phyloP scores from a whole-genome alignment of 495 filamentous ascomycete species.

The Platismatia glauca region DNA sequence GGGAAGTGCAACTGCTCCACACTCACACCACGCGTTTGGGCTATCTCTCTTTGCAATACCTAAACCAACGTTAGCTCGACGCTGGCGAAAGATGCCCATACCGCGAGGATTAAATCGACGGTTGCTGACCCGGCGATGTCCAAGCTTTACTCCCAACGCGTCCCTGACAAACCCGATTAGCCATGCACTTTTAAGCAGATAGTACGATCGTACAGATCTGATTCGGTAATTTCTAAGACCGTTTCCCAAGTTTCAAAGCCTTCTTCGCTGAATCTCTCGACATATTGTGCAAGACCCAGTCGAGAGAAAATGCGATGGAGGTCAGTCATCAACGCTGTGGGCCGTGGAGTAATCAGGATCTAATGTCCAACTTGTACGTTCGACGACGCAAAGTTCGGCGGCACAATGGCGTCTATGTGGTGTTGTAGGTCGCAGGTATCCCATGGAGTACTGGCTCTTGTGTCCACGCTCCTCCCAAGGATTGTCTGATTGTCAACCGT shows the following conservation, averaged over 20 bases:
- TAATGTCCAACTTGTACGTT: slow-evolving; percentile 14
- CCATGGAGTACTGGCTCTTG: slow-evolving; percentile 1
- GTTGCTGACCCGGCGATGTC: slow-evolving; percentile 55
- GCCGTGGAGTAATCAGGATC: not conserved
- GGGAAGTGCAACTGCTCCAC: slow-evolving; percentile 29
- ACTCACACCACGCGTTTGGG: slow-evolving; percentile 46
- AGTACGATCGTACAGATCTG: slow-evolving; percentile 50
- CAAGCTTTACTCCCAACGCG: slow-evolving; percentile 62
- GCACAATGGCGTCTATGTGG: not conserved
- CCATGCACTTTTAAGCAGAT: not conserved
- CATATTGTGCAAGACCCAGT: slow-evolving; percentile 66
- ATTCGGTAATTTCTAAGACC: slow-evolving; percentile 70
- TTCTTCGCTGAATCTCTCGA: slow-evolving; percentile 59
- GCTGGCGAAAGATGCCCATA: not conserved
- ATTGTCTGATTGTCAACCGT: not conserved
- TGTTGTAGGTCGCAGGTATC: not conserved
- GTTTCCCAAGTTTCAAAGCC: slow-evolving; percentile 82
- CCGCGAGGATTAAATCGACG: not conserved
- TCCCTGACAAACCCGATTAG: slow-evolving; percentile 36
- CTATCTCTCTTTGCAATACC: slow-evolving; percentile 43
- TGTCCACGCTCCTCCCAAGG: not conserved
- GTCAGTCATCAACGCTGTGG: slow-evolving; percentile 41
- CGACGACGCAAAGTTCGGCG: not conserved
- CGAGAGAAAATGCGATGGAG: slow-evolving; percentile 55
- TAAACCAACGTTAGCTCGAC: slow-evolving; percentile 12